These are phyloP conservation scores for Penicillium salamii DNA, from an alignment of 495 filamentous ascomycete genomes.

Conservation along the genomic window DNA sequence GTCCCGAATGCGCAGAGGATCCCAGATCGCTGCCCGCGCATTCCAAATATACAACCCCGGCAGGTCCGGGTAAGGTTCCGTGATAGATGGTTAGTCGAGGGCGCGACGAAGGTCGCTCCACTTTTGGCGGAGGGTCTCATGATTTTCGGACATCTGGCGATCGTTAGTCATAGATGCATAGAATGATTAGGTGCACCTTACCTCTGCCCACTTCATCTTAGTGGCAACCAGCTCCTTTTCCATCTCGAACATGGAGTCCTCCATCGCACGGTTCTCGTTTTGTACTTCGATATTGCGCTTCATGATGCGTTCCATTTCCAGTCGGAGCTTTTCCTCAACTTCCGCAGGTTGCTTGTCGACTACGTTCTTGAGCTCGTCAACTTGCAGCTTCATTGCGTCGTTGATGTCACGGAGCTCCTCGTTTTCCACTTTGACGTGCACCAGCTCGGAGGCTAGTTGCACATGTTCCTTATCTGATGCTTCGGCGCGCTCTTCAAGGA, in stretches of 20 bases:
- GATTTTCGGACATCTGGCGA: conserved; percentile 52
- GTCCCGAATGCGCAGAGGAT: conserved; percentile 13
- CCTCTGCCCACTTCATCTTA: conserved; percentile 95
- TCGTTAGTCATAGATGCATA: conserved; percentile 8
- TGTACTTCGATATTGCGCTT: conserved; percentile 90
- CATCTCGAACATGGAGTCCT: conserved; percentile 91
- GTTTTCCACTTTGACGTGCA: conserved; percentile 89
- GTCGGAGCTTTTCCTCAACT: conserved; percentile 76
- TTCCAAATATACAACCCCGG: conserved; percentile 27
- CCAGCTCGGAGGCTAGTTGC: conserved; percentile 82
- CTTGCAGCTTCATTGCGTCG: conserved; percentile 78
- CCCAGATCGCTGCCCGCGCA: conserved; percentile 16
- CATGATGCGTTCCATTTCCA: conserved; percentile 91
- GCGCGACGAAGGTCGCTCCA: conserved; percentile 78
- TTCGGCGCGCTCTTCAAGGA: conserved; percentile 83
- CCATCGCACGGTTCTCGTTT: conserved; percentile 83
- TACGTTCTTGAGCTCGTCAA: conserved; percentile 74
- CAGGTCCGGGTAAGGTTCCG: background rate
- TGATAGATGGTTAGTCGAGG: conserved; percentile 40
- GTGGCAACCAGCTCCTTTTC: conserved; percentile 90
- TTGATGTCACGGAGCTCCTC: conserved; percentile 84
- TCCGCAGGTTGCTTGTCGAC: conserved; percentile 88
- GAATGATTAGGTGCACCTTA: conserved; percentile 33
- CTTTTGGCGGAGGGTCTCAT: conserved; percentile 74
- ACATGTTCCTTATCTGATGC: conserved; percentile 92